Base-by-base conservation (phyloP, 768 basidiomycete genomes). In the Mrakia frigida region DNA sequence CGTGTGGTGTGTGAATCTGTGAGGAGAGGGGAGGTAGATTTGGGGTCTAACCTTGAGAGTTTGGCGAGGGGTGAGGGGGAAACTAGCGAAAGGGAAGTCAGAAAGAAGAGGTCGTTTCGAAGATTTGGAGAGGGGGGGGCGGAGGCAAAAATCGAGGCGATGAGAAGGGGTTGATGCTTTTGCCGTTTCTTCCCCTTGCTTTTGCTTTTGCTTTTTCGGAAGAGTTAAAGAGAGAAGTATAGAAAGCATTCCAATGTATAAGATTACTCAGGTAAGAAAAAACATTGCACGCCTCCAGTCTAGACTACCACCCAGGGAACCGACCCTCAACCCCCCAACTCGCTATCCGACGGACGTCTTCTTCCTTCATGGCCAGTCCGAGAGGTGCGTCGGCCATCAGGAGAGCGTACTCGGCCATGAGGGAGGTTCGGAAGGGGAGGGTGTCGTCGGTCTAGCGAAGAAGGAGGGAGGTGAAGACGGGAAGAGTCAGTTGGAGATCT, bases 331-430 rank as follows among this genome's bases (percentile, higher is more conserved):
- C 85, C 70, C 91, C 87, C 88, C 88, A 89, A 78, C 86, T 82
- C 1, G 88, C 91, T 28, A 92, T 84, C 25, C 80, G 81, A 70
- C 78, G 81, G 6, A 93, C 86, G 78, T 92, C 88, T 0, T 82
- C 84, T 78, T 89, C 86, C 0, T 84, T 84, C 65, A 93, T 83
- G 0, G 91, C 92, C 3, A 94, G 85, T 3, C 92, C 92, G 41
- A 88, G 80, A 0, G 92, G 92, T n/a, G 88, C 85, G 33, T 84
- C 81, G 0, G 92, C 92, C 73, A 93, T 84, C 50, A 94, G 87
- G 9, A 93, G 84, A 0, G 92, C 91, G 78, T 94, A 94, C 82
- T 94, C 92, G 4, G 86, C 91, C 0, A 89, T 80, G 2, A 93
- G 85, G 4, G 90, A 89, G 13, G 89, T 93, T 35, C 88, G 87